Conservation (phyloP, 495 filamentous ascomycete genomes). For the Corynascus novoguineensis region DNA sequence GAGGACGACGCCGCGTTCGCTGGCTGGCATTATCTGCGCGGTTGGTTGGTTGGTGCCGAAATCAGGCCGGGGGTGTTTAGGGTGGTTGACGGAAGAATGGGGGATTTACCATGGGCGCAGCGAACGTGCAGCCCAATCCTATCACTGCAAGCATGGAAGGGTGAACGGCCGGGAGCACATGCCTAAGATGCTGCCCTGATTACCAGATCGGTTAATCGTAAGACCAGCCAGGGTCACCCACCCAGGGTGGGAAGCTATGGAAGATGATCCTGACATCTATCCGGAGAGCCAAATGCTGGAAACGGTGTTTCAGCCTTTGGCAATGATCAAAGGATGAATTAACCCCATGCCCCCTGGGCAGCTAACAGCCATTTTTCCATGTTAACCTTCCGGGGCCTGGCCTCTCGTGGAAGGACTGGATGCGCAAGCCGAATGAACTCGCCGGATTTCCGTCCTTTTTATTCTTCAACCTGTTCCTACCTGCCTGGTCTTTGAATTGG, state of each 20-base stretch:
- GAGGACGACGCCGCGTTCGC: not conserved
- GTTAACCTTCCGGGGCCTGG: constrained; percentile 26
- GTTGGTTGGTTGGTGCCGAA: not conserved
- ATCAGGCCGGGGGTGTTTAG: constrained; percentile 3
- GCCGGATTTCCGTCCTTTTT: not conserved
- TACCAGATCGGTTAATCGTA: constrained; percentile 35
- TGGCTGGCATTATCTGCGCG: not conserved
- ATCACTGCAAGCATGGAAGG: constrained; percentile 11
- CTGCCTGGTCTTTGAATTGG: not conserved
- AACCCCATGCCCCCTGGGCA: constrained; percentile 23
- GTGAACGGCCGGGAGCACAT: constrained; percentile 8
- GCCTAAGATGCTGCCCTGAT: constrained; percentile 4
- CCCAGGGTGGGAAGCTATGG: constrained; percentile 25
- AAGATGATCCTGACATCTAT: constrained; percentile 30
- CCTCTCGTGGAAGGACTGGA: constrained; percentile 12
- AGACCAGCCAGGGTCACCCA: constrained; percentile 3
- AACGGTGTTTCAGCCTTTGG: constrained; percentile 38
- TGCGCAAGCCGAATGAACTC: constrained; percentile 10
- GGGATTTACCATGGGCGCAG: not conserved
- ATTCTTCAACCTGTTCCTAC: constrained; percentile 4
- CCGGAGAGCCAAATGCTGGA: constrained; percentile 29
- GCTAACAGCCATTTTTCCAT: constrained; percentile 33
- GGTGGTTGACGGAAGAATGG: not conserved
- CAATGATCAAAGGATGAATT: constrained; percentile 39
- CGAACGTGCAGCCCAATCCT: not conserved